These are phyloP conservation scores for Immersiporthe knoxdaviesiana DNA, from an alignment of 2,329 filamentous ascomycete genomes.

Conservation along the genomic window DNA sequence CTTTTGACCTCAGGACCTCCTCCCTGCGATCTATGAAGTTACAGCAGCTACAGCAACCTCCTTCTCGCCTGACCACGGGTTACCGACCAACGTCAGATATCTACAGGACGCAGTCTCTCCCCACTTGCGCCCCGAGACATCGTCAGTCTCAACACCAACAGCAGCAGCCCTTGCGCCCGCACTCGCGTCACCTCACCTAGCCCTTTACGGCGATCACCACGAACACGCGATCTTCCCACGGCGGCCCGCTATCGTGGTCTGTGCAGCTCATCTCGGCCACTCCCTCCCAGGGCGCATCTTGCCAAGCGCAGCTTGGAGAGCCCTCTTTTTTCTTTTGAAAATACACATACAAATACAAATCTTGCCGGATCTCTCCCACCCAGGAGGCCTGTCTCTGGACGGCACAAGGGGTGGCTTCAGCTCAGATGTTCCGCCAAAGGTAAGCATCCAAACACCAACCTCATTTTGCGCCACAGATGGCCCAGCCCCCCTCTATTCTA, in stretches of 20 bases:
- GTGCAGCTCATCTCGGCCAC: conserved; percentile 19
- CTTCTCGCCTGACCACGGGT: conserved; percentile 1
- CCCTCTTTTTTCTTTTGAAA: background rate
- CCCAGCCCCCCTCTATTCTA: background rate
- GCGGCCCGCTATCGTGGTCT: conserved; percentile 18
- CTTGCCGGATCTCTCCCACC: conserved; percentile 1
- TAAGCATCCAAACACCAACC: conserved; percentile 13
- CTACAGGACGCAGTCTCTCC: conserved; percentile 20
- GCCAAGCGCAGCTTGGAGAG: background rate
- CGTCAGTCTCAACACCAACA: conserved; percentile 5
- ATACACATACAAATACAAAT: background rate
- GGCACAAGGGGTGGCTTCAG: conserved; percentile 7
- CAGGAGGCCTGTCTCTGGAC: conserved; percentile 12
- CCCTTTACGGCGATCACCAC: conserved; percentile 13
- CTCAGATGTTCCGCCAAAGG: conserved; percentile 30
- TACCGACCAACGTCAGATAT: background rate
- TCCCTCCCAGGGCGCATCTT: background rate
- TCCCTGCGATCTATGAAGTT: conserved; percentile 18
- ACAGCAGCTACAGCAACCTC: conserved; percentile 21
- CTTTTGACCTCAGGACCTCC: background rate
- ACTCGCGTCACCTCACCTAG: conserved; percentile 5
- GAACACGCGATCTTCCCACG: conserved; percentile 17
- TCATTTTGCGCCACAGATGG: background rate
- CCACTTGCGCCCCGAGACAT: conserved; percentile 25
- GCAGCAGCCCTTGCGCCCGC: background rate